Evolutionary conservation across 2,329 filamentous ascomycete genomes (phyloP).

Genomic region (Parastagonospora nodorum): DNA sequence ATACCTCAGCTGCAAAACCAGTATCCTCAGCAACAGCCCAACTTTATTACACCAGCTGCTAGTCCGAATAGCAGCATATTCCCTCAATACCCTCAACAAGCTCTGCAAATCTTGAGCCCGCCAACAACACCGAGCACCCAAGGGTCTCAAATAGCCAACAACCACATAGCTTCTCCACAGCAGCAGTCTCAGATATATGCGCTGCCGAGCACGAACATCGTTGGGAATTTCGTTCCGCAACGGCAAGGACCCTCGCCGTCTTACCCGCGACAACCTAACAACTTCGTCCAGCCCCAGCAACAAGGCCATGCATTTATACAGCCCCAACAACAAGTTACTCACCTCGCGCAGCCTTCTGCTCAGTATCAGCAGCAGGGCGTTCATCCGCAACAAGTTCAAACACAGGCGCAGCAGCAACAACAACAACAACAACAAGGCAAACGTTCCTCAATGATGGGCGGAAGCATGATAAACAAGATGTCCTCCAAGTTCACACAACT

Average conservation of each 20-base stretch:
- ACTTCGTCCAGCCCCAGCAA: no score
- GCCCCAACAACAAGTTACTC: no score
- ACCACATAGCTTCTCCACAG: not conserved
- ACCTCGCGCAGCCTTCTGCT: not conserved
- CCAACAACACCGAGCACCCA: not conserved
- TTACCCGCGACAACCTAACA: no score
- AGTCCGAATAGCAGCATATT: not conserved
- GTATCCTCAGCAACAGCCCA: slow-evolving; percentile 1
- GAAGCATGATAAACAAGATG: slow-evolving; percentile 9
- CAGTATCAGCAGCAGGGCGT: not conserved
- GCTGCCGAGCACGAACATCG: not conserved
- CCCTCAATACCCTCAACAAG: not conserved
- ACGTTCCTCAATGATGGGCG: slow-evolving; percentile 1
- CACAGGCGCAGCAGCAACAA: not conserved
- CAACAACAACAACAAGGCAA: not conserved
- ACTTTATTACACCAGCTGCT: not conserved
- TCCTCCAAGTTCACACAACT: slow-evolving; percentile 3
- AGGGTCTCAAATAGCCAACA: not conserved
- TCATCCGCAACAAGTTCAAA: not conserved
- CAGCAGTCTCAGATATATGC: not conserved
- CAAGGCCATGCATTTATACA: no score
- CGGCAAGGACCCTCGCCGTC: no score
- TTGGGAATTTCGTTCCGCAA: no score
- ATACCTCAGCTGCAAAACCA: not conserved
- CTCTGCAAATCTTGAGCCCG: not conserved